phyloP scores from a whole-genome alignment of 2,329 filamentous ascomycete genomes.

The Colletotrichum musicola region DNA sequence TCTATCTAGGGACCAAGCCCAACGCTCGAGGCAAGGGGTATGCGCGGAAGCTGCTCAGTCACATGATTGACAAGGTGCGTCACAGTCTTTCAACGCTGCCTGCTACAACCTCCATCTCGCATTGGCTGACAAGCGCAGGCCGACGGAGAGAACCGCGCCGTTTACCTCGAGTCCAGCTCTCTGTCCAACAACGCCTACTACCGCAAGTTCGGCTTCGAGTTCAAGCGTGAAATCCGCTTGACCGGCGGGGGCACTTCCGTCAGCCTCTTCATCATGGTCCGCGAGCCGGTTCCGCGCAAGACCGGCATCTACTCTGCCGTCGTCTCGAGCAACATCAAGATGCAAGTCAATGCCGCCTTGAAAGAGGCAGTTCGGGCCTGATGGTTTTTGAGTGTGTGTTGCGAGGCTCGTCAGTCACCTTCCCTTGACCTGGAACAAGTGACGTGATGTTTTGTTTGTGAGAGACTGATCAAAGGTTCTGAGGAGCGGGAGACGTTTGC shows the following conservation, averaged over 20 bases:
- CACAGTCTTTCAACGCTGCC: not conserved
- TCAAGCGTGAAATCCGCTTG: slow-evolving; percentile 73
- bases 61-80: slow-evolving; percentile 73
- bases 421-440: slow-evolving; percentile 10
- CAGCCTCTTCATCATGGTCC: slow-evolving; percentile 83
- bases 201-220: slow-evolving; percentile 79
- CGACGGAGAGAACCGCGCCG: slow-evolving; percentile 74
- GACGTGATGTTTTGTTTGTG: slow-evolving; percentile 3
- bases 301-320: slow-evolving; percentile 45
- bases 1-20: slow-evolving; percentile 84
- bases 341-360: slow-evolving; percentile 47
- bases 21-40: slow-evolving; percentile 79
- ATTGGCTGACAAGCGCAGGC: slow-evolving; percentile 59
- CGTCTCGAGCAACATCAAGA: slow-evolving; percentile 49
- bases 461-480: too few species aligned
- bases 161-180: slow-evolving; percentile 85
- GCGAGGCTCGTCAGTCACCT: slow-evolving; percentile 23
- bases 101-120: not conserved
- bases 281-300: slow-evolving; percentile 68
- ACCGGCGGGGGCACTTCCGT: slow-evolving; percentile 70
- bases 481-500: not conserved
- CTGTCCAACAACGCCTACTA: slow-evolving; percentile 78
- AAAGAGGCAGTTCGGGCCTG: slow-evolving; percentile 39
- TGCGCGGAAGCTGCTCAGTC: slow-evolving; percentile 76
- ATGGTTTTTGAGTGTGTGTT: not conserved